Evolutionary conservation across 306 rosid species (phyloP), one percentile per base, ranked within the genome.

Genomic region (Cucurbita maxima): DNA sequence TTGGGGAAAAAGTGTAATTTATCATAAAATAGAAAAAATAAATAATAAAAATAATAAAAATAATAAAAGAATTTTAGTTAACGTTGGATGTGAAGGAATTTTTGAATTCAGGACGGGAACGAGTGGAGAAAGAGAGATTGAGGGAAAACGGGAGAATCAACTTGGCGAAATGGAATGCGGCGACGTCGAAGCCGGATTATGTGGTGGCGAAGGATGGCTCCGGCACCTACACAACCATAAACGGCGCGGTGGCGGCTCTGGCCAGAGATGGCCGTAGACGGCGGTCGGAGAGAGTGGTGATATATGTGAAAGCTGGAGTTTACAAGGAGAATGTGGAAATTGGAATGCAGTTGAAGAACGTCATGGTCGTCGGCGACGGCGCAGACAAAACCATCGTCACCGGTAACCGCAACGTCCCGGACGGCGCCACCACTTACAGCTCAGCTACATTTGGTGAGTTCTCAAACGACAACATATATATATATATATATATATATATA

Each of bases 341-440:
- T 55, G 86, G 76, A 7, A 14, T 50, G 36, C 75, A 79, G 8
- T 5, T 81, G 59, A 81, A 45, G 44, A 88, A 86, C 76, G 66
- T 88, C 2, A 88, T 88, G 92, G 22, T 92, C 22, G 91, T 92
- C 0, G 91, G 98, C 50, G 98, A 88, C 76, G 98, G 95, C 70
- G 85, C 85, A 5, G 90, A 84, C 77, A 81, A 37, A 76, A 92
- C 91, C 5, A 57, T 88, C 0, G 55, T 85, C 82, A 84, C 84
- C 13, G 76, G 89, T 2, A 79, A 25, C 72, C 71, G 74, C 18
- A 86, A 80, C 60, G 84, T 79, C 41, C 74, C 12, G 14, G 82
- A 72, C 54, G 92, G 88, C 43, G 52, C 78, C 15, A 25, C 84
- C 73, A 88, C 92, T 72, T n/a, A 77, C 0, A 7, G 41, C 63